A percentile compares a stretch with the other conserved stretches of the same genome.
These are phyloP conservation scores for Aspergillus sp. DNA, from an alignment of 2,329 filamentous ascomycete genomes.

Conservation along the genomic window DNA sequence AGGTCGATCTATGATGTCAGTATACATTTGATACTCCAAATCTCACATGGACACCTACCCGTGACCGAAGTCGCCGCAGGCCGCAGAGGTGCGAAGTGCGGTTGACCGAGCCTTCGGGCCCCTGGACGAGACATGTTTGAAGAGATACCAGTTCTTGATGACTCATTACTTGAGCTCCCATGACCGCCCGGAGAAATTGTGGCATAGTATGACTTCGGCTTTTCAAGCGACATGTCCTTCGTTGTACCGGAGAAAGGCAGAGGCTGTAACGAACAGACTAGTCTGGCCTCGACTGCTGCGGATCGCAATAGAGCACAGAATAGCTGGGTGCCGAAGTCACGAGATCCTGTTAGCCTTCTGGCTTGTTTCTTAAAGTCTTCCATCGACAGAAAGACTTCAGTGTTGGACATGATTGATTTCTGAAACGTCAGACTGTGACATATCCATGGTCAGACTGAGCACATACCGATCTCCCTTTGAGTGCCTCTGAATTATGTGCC, in stretches of 20 bases:
- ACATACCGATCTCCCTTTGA: constrained; percentile 44
- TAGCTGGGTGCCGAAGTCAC: constrained; percentile 80
- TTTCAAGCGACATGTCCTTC: constrained; percentile 35
- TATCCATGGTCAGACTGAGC: constrained; percentile 5
- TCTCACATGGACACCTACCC: constrained; percentile 10
- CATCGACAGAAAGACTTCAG: constrained; percentile 60
- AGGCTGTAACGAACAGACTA: constrained; percentile 85
- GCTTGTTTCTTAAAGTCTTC: constrained; percentile 67
- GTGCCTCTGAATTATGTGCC: constrained; percentile 57
- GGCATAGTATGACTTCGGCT: constrained; percentile 29
- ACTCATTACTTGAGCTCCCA: constrained; percentile 22
- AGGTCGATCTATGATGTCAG: constrained; percentile 24
- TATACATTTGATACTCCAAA: constrained; percentile 1
- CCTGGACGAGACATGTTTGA: constrained; percentile 11
- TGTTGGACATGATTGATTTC: constrained; percentile 52
- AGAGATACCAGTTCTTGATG: constrained; percentile 6
- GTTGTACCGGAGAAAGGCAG: constrained; percentile 55
- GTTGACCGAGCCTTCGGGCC: constrained; percentile 26
- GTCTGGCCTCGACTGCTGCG: constrained; percentile 68
- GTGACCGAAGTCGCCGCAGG: constrained; percentile 9
- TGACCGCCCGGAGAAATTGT: constrained; percentile 27
- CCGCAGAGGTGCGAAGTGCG: constrained; percentile 20
- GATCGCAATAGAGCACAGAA: constrained; percentile 80
- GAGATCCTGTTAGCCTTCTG: constrained; percentile 62
- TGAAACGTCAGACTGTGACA: constrained; percentile 9